Base-by-base conservation (phyloP, 192 early-diverging fungal genomes). In the Thamnidium elegans region DNA sequence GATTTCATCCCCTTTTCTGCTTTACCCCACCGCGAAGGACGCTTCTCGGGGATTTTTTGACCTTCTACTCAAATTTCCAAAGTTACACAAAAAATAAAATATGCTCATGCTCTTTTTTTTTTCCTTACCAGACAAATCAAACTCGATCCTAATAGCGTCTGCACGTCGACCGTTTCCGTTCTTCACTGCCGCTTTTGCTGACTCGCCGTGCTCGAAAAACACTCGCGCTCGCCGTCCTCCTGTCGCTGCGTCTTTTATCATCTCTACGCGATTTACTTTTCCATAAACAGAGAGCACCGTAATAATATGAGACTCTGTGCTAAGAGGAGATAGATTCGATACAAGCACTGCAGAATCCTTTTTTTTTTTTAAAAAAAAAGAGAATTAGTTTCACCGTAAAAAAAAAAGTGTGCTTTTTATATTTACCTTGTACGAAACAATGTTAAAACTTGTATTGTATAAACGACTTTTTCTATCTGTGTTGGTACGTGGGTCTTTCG, bases 231-330 rank as follows among this genome's bases (percentile, higher is more conserved):
- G 55, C 21, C 82, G 74, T 13, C 69, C 63, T 8, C 78, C 77
- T 2, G 79, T 77, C 13, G 72, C 69, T 46, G 79, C 76, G 34
- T 74, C 61, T 61, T 72, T 73, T 47, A 81, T 73, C 36, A 84
- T 74, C 13, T 76, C 61, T 15, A 79, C 76, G 36, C 70, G 67
- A 43, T 79, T 61, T 36, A 79, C 76, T 50, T 77, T 66, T 9
- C 81, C 81, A 71, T 80, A 84, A 55, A 75, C 64, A 19, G 78
- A 76, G 54, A 84, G 75, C 21, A 73, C 55, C 3, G 75, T 67
- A 15, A 53, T 63, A 19, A 77, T 50, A 48, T 72, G 70, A 15
- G 62, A 20, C 45, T 68, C 75, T 10, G 70, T 77, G 3, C 64
- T 73, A 3, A 69, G 45, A 3, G 75, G 67, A 23, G 69, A 64